These are phyloP conservation scores for Colletotrichum siamense DNA, from an alignment of 2,329 filamentous ascomycete species.

Conservation along the genomic window DNA sequence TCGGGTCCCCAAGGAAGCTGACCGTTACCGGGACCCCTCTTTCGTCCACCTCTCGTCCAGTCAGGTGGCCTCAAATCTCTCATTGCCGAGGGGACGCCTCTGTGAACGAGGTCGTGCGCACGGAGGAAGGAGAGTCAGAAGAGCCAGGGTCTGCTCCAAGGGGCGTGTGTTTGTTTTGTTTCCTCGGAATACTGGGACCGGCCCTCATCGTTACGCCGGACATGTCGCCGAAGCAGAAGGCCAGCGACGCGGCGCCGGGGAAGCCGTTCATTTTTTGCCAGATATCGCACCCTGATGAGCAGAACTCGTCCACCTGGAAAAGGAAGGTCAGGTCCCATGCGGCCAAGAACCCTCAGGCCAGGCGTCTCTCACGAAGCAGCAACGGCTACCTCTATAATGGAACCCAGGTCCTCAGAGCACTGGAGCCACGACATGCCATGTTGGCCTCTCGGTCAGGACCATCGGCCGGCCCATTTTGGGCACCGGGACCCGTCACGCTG, in stretches of 20 bases:
- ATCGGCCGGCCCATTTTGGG: neutral
- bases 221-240: neutral
- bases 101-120: neutral
- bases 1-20: neutral
- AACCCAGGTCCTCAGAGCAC: neutral
- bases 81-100: neutral
- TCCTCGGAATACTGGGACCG: neutral
- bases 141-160: neutral
- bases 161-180: neutral
- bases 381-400: neutral
- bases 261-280: constrained; percentile 24
- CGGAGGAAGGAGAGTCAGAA: neutral
- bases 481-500: neutral
- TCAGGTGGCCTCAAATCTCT: neutral
- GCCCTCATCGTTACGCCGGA: neutral
- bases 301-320: neutral
- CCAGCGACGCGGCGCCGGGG: neutral
- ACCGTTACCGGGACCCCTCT: neutral
- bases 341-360: constrained; percentile 16
- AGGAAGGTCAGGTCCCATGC: constrained; percentile 26
- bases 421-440: neutral
- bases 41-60: neutral
- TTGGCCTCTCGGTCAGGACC: neutral
- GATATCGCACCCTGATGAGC: constrained; percentile 21
- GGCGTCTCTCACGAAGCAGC: neutral